A percentile compares a stretch with the other conserved stretches of the same genome.
Evolutionary conservation across 75 land plant species (phyloP).

Genomic region (Picea glauca): DNA sequence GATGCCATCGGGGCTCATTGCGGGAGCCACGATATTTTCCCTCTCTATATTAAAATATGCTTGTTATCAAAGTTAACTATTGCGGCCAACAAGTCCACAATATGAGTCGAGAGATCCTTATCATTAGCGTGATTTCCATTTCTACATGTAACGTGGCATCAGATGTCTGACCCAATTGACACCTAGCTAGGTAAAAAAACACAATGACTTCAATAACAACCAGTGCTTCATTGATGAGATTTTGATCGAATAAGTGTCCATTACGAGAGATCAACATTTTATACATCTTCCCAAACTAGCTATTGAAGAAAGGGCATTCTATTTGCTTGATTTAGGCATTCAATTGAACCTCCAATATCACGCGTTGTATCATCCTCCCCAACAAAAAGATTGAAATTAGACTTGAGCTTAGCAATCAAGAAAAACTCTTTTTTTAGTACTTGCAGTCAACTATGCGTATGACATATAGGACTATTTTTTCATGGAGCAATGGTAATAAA

Average conservation of each 20-base stretch:
- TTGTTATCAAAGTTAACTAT: too few relatives aligned
- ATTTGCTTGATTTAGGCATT: constrained; percentile 20
- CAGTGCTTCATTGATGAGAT: constrained; percentile 39
- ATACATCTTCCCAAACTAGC: constrained; percentile 5
- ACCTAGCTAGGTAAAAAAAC: constrained; percentile 25
- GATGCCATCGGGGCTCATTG: too few relatives aligned
- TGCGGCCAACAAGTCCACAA: too few relatives aligned
- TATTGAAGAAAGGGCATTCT: too few relatives aligned
- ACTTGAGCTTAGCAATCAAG: too few relatives aligned
- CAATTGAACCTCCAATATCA: constrained; percentile 38
- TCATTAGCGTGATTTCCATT: constrained; percentile 17
- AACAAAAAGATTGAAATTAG: constrained; percentile 5
- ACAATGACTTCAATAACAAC: constrained; percentile 34
- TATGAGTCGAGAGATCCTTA: too few relatives aligned
- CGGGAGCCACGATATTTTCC: too few relatives aligned
- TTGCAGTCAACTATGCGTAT: too few relatives aligned
- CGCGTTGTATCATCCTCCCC: constrained; percentile 35
- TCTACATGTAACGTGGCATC: constrained; percentile 38
- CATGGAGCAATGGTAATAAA: too few relatives aligned
- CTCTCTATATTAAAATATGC: too few relatives aligned
- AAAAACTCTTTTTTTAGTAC: too few relatives aligned
- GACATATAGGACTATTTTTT: too few relatives aligned
- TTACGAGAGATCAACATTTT: constrained; percentile 11
- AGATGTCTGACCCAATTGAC: constrained; percentile 36
- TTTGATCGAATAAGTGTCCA: constrained; percentile 46